phyloP scores from a whole-genome alignment of 208 protist species.

The Trypanosoma vivax region DNA sequence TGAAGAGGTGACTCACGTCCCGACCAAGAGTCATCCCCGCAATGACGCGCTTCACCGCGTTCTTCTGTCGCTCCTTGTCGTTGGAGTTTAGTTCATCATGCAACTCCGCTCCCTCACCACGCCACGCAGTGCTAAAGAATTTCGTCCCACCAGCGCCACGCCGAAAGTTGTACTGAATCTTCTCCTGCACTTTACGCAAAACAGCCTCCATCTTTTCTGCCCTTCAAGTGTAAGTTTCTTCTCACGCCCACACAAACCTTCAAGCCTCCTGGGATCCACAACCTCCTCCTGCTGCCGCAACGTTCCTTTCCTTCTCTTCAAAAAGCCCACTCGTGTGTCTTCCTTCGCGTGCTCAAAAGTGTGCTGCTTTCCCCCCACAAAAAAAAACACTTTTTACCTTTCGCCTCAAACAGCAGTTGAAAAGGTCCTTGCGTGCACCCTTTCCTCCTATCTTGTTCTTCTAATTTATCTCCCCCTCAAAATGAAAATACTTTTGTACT shows the following conservation, averaged over 20 bases:
- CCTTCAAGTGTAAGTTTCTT: background rate
- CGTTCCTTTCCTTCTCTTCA: no score
- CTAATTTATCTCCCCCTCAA: no score
- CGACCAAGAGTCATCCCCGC: slow-evolving; percentile 98
- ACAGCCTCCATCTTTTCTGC: slow-evolving; percentile 47
- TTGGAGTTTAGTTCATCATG: slow-evolving; percentile 89
- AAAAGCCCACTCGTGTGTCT: no score
- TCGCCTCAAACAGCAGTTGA: no score
- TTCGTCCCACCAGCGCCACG: slow-evolving; percentile 31
- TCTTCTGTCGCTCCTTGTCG: slow-evolving; percentile 87
- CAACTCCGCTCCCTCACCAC: slow-evolving; percentile 91
- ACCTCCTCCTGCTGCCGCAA: no score
- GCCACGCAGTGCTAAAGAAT: slow-evolving; percentile 73
- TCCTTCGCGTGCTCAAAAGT: no score
- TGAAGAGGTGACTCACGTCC: slow-evolving; percentile 95
- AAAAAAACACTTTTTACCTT: no score
- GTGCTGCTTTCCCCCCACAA: no score
- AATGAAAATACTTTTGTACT: no score
- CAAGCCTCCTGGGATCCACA: no score
- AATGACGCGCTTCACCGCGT: slow-evolving; percentile 98
- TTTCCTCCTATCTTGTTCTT: no score
- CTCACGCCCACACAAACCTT: background rate
- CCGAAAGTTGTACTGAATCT: slow-evolving; percentile 34
- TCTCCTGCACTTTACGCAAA: slow-evolving; percentile 66
- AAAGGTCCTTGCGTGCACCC: no score